phyloP scores from a whole-genome alignment of 495 filamentous ascomycete genomes.

The Parachaetomium inaequale region DNA sequence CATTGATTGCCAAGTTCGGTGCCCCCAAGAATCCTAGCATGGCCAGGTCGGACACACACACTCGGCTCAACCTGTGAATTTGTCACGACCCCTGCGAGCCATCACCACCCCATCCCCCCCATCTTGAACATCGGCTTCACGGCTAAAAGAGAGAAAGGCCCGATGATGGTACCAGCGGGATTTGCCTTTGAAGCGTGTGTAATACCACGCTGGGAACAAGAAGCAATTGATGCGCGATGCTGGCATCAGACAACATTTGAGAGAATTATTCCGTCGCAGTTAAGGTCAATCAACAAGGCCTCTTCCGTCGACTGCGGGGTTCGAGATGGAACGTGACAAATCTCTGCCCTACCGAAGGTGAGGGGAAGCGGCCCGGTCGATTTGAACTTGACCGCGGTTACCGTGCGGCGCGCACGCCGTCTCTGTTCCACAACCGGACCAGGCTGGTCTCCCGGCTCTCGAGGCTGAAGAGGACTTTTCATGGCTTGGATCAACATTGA shows the following conservation, averaged over 20 bases:
- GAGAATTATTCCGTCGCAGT: neutral
- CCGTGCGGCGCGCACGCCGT: constrained; percentile 3
- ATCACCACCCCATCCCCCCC: neutral
- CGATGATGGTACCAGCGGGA: constrained; percentile 14
- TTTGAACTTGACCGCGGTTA: constrained; percentile 22
- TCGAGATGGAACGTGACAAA: neutral
- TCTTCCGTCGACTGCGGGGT: neutral
- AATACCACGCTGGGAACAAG: constrained; percentile 4
- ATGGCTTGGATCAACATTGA: neutral
- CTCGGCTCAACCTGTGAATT: neutral
- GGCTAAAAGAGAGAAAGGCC: constrained; percentile 20
- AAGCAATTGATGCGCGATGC: constrained; percentile 9
- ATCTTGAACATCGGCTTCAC: constrained; percentile 9
- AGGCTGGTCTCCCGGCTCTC: neutral
- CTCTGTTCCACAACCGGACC: neutral
- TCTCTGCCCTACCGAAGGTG: neutral
- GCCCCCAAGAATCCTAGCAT: neutral
- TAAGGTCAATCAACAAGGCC: neutral
- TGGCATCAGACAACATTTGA: neutral
- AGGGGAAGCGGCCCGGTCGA: constrained; percentile 9
- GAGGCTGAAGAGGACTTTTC: neutral
- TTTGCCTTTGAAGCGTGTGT: neutral
- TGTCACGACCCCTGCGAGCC: constrained; percentile 9
- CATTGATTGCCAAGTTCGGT: constrained; percentile 1
- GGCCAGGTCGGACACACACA: constrained; percentile 1